A percentile compares a stretch with the other conserved stretches of the same genome.
Evolutionary conservation across 1,284 basidiomycete genomes (phyloP).

Genomic region (Veloboletus limbatus): DNA sequence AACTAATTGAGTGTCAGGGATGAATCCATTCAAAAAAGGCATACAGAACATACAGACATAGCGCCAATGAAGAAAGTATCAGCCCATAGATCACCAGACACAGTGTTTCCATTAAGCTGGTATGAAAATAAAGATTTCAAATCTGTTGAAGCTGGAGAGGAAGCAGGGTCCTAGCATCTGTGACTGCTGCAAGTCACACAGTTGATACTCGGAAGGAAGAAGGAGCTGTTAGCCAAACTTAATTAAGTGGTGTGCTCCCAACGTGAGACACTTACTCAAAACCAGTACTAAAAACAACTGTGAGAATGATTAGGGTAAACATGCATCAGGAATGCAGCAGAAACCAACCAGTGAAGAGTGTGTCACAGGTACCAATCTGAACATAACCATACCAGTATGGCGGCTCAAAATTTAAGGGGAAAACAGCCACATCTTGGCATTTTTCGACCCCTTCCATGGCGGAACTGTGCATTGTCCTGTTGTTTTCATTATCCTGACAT

Average conservation of each 20-base stretch:
- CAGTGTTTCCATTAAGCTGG: too few relatives aligned
- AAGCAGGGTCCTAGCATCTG: conserved; percentile 32
- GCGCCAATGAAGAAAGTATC: conserved; percentile 44
- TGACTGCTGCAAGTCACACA: too few relatives aligned
- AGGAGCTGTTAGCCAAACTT: conserved; percentile 12
- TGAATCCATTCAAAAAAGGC: too few relatives aligned
- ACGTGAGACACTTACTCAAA: conserved; percentile 18
- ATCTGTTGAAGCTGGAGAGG: conserved; percentile 43
- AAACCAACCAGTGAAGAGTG: conserved; percentile 15
- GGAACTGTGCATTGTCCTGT: conserved; percentile 8
- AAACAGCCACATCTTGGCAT: conserved; percentile 2
- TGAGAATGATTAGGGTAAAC: background rate
- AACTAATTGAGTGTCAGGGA: too few relatives aligned
- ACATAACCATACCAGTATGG: conserved; percentile 24
- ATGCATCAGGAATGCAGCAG: background rate
- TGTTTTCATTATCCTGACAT: conserved; percentile 6
- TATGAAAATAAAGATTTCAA: too few relatives aligned
- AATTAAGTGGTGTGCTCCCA: background rate
- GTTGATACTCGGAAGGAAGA: conserved; percentile 29
- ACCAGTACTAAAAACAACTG: conserved; percentile 39
- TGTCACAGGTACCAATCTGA: conserved; percentile 33
- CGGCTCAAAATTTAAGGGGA: conserved; percentile 19
- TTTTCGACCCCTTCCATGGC: background rate
- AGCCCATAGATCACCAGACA: too few relatives aligned
- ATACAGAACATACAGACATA: conserved; percentile 21